phyloP scores from a whole-genome alignment of 805 yeast genomes.

The Citeromyces nyonsensis region DNA sequence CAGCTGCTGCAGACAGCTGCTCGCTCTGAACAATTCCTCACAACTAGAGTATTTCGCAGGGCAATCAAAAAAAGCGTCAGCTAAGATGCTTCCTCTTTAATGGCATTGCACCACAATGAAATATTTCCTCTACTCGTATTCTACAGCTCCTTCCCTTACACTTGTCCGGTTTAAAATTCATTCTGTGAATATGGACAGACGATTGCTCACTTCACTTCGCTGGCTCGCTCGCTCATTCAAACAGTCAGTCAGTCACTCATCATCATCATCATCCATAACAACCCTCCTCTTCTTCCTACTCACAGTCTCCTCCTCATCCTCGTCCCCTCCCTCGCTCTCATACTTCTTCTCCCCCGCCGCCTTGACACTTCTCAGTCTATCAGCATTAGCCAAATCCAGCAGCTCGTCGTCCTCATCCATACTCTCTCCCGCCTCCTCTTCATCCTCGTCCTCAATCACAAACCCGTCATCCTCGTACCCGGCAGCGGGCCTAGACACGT shows the following conservation, averaged over 20 bases:
- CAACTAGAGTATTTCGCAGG: too few relatives aligned
- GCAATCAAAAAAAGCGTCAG: too few relatives aligned
- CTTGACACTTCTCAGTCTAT: slow-evolving; percentile 38
- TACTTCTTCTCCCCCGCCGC: slow-evolving; percentile 39
- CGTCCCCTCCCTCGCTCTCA: slow-evolving; percentile 27
- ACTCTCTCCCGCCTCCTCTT: slow-evolving; percentile 13
- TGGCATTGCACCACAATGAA: too few relatives aligned
- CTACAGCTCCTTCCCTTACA: too few relatives aligned
- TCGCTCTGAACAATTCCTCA: too few relatives aligned
- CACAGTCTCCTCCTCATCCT: slow-evolving; percentile 26
- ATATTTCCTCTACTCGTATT: too few relatives aligned
- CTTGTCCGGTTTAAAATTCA: too few relatives aligned
- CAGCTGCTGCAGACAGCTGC: too few relatives aligned
- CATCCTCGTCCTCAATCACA: slow-evolving; percentile 19
- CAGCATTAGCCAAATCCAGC: slow-evolving; percentile 32
- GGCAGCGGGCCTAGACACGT: slow-evolving; percentile 13
- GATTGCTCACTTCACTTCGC: too few relatives aligned
- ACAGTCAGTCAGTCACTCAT: too few relatives aligned
- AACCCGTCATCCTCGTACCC: slow-evolving; percentile 17
- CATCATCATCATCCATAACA: slow-evolving; percentile 32
- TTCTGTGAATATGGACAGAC: too few relatives aligned
- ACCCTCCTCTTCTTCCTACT: slow-evolving; percentile 29
- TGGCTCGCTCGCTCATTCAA: not conserved
- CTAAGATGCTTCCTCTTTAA: too few relatives aligned
- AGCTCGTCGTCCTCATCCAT: slow-evolving; percentile 16